Evolutionary conservation across 1,284 basidiomycete genomes (phyloP).

Genomic region (Tylopilus microsporus): DNA sequence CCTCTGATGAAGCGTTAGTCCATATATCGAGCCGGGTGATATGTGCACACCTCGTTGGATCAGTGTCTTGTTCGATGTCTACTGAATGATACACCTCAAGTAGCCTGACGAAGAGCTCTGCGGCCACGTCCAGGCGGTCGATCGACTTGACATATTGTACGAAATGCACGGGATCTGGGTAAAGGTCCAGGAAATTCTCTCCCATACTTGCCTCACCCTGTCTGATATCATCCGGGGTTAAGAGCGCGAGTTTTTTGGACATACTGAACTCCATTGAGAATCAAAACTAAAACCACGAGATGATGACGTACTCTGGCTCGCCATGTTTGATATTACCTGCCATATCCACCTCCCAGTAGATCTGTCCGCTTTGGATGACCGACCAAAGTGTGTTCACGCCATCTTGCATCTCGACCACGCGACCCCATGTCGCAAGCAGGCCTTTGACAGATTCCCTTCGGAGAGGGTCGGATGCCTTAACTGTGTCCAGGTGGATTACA

Average conservation of each 20-base stretch:
- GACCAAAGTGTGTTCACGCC: slow-evolving; percentile 58
- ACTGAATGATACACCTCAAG: slow-evolving; percentile 64
- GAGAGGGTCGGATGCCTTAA: slow-evolving; percentile 57
- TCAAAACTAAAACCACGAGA: neutral
- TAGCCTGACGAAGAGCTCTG: slow-evolving; percentile 67
- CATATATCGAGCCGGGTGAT: neutral
- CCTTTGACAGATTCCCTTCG: slow-evolving; percentile 55
- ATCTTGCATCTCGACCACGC: slow-evolving; percentile 51
- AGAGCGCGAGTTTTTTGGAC: slow-evolving; percentile 35
- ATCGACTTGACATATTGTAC: slow-evolving; percentile 61
- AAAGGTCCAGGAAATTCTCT: slow-evolving; percentile 57
- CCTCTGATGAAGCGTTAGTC: slow-evolving; percentile 30
- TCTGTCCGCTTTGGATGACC: slow-evolving; percentile 51
- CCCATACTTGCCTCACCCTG: slow-evolving; percentile 40
- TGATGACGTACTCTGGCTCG: slow-evolving; percentile 36
- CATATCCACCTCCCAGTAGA: slow-evolving; percentile 53
- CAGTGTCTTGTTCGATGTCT: slow-evolving; percentile 39
- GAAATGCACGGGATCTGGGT: slow-evolving; percentile 68
- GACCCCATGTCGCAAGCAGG: slow-evolving; percentile 69
- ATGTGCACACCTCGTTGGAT: slow-evolving; percentile 50
- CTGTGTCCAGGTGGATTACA: slow-evolving; percentile 46
- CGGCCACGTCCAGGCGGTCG: slow-evolving; percentile 63
- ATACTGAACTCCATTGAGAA: slow-evolving; percentile 24
- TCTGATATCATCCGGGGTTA: slow-evolving; percentile 49
- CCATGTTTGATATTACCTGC: slow-evolving; percentile 46